Percentiles rank a stretch among this genome's conserved stretches.
These are phyloP conservation scores for Malus hybrid DNA, from an alignment of 331 rosid species.

Conservation along the genomic window DNA sequence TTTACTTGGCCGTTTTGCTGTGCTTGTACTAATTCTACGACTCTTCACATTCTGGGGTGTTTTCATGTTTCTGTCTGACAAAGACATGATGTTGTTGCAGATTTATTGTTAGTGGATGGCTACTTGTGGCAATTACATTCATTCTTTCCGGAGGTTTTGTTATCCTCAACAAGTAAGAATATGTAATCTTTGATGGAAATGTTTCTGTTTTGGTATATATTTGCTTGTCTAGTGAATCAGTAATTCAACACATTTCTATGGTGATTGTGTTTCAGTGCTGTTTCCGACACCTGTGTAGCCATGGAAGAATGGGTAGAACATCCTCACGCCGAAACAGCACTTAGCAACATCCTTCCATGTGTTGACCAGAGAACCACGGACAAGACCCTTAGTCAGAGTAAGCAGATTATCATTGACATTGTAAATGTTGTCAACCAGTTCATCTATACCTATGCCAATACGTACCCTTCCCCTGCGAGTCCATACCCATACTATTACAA, in stretches of 20 bases:
- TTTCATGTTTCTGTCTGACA: constrained; percentile 17
- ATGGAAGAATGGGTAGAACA: constrained; percentile 95
- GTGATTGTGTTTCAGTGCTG: constrained; percentile 45
- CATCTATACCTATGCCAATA: constrained; percentile 56
- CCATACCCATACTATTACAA: constrained; percentile 44
- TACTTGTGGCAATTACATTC: constrained; percentile 78
- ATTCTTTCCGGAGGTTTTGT: constrained; percentile 86
- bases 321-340: constrained; percentile 82
- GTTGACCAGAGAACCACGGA: constrained; percentile 86
- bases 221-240: background rate
- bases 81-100: constrained; percentile 38
- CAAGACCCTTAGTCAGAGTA: constrained; percentile 70
- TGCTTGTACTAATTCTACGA: constrained; percentile 6
- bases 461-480: constrained; percentile 29
- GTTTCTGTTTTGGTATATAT: background rate
- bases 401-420: constrained; percentile 55
- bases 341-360: constrained; percentile 82
- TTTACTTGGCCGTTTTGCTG: background rate
- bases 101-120: constrained; percentile 88
- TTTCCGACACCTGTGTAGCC: constrained; percentile 92
- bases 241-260: background rate
- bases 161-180: constrained; percentile 77
- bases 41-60: background rate
- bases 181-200: background rate
- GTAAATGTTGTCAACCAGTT: constrained; percentile 59